These are phyloP conservation scores for Lanmaoa rubissima DNA, from an alignment of 768 basidiomycete genomes.

Conservation along the genomic window DNA sequence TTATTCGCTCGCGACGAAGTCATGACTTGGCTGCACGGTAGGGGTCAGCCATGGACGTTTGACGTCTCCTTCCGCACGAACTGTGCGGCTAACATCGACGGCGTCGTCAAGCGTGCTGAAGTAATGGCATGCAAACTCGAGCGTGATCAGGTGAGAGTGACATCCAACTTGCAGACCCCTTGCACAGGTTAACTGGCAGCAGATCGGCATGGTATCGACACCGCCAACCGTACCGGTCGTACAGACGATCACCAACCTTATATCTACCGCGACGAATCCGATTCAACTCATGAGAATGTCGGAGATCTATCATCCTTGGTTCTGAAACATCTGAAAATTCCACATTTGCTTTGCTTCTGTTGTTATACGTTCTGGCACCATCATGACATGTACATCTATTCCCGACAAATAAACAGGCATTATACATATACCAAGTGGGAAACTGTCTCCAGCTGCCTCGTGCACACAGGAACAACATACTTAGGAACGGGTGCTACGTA, in stretches of 20 bases:
- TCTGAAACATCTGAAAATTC: constrained; percentile 47
- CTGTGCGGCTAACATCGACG: constrained; percentile 59
- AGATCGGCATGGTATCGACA: constrained; percentile 24
- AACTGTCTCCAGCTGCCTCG: not conserved
- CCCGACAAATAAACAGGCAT: not conserved
- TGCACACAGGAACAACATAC: not conserved
- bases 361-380: not conserved
- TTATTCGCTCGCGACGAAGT: constrained; percentile 95
- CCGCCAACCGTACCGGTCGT: constrained; percentile 49
- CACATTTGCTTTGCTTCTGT: not conserved
- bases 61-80: constrained; percentile 61
- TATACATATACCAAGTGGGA: not conserved
- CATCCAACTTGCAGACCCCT: not conserved
- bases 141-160: constrained; percentile 64
- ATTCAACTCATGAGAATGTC: constrained; percentile 81
- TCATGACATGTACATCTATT: constrained; percentile 4
- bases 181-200: constrained; percentile 4
- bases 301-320: constrained; percentile 86
- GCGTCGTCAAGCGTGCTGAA: constrained; percentile 77
- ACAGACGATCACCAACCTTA: constrained; percentile 78
- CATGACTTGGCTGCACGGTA: constrained; percentile 64
- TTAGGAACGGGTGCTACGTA: constrained; percentile 41
- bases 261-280: constrained; percentile 85
- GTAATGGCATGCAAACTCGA: constrained; percentile 84
- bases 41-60: constrained; percentile 53